These are phyloP conservation scores for Ophiocordyceps australis DNA, from an alignment of 2,329 filamentous ascomycete species.

Conservation along the genomic window DNA sequence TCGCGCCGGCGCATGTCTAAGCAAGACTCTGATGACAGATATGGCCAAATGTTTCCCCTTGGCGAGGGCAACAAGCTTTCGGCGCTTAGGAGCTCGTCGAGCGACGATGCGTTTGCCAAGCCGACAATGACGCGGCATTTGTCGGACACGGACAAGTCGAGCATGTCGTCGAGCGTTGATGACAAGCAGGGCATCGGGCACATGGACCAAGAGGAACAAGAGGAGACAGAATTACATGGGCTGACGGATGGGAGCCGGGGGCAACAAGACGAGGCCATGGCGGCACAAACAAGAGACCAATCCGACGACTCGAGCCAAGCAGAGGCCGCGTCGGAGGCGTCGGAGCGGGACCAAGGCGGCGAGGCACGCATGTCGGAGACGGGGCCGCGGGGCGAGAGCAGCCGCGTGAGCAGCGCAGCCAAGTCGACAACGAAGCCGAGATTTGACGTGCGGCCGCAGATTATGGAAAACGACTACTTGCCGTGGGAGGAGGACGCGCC, in stretches of 20 bases:
- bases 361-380: neutral
- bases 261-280: slow-evolving; percentile 23
- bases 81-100: slow-evolving; percentile 3
- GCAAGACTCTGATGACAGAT: slow-evolving; percentile 41
- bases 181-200: slow-evolving; percentile 28
- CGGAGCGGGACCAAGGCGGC: slow-evolving; percentile 10
- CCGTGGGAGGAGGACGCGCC: slow-evolving; percentile 37
- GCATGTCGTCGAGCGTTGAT: slow-evolving; percentile 15
- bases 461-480: slow-evolving; percentile 40
- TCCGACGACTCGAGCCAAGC: slow-evolving; percentile 16
- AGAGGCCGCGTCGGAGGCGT: slow-evolving; percentile 11
- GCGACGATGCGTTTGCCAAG: slow-evolving; percentile 7
- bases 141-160: slow-evolving; percentile 10
- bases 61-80: slow-evolving; percentile 24
- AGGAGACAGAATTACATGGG: too few species aligned
- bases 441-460: slow-evolving; percentile 18
- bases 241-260: too few species aligned
- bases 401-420: slow-evolving; percentile 7
- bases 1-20: slow-evolving; percentile 14
- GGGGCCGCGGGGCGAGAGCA: slow-evolving; percentile 1
- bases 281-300: slow-evolving; percentile 25
- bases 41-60: slow-evolving; percentile 38
- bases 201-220: slow-evolving; percentile 12
- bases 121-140: slow-evolving; percentile 10
- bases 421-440: slow-evolving; percentile 12